These are phyloP conservation scores for Agarophyton chilense DNA, from an alignment of 23 red algal genomes.

Conservation along the genomic window DNA sequence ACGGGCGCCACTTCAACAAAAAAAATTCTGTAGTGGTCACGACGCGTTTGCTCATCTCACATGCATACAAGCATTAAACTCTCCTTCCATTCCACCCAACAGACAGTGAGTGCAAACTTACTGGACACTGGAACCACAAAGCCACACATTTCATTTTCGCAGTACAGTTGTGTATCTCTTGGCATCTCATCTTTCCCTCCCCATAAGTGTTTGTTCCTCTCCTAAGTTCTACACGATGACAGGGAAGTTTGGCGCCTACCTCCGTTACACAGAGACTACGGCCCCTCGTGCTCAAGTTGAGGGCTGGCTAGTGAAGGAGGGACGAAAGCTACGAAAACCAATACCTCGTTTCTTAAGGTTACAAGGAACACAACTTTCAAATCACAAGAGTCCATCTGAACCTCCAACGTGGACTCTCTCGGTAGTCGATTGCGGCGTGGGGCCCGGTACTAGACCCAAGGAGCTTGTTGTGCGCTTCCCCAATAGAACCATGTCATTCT, in stretches of 20 bases:
- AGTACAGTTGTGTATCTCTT: neutral
- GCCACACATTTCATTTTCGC: neutral
- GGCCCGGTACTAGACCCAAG: constrained; percentile 66
- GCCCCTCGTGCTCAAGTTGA: constrained; percentile 25
- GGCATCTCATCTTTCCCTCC: neutral
- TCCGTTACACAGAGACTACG: constrained; percentile 48
- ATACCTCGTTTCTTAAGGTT: constrained; percentile 69
- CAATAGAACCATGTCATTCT: constrained; percentile 75
- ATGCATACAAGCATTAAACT: neutral
- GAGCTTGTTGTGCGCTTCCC: constrained; percentile 79
- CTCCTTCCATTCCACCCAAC: neutral
- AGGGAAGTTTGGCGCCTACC: constrained; percentile 4
- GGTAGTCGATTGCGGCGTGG: constrained; percentile 63
- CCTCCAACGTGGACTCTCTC: constrained; percentile 73
- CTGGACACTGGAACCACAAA: no score
- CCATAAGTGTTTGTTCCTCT: neutral
- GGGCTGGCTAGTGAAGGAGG: constrained; percentile 87
- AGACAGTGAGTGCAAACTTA: neutral
- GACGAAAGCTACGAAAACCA: constrained; percentile 36
- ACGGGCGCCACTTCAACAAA: neutral
- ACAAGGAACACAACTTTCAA: constrained; percentile 43
- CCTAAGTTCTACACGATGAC: neutral
- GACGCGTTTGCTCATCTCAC: neutral
- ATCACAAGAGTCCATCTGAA: constrained; percentile 53
- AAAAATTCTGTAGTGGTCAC: neutral